Conservation (phyloP, 345 rosid genomes). For the Diplotaxis tenuifolia region DNA sequence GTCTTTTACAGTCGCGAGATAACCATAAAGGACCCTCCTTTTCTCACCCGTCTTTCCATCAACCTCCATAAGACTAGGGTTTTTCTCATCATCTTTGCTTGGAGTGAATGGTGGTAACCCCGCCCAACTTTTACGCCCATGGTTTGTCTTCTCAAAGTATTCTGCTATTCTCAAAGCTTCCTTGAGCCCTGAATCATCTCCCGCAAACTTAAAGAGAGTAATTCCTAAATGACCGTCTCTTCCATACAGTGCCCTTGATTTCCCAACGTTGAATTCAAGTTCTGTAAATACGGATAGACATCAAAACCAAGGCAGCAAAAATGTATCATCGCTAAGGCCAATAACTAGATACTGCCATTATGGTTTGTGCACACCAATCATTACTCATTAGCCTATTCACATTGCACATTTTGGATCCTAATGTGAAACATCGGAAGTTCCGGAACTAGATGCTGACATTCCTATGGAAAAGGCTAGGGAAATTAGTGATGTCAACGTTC, state of each 20-base stretch:
- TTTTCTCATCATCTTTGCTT: constrained; percentile 76
- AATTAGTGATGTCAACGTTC: constrained; percentile 5
- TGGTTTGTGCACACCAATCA: constrained; percentile 15
- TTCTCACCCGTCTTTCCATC: constrained; percentile 72
- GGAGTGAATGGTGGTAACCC: constrained; percentile 50
- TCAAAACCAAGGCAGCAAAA: constrained; percentile 23
- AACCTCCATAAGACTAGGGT: constrained; percentile 63
- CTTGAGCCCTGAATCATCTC: constrained; percentile 66
- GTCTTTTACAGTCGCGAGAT: constrained; percentile 73
- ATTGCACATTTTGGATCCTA: constrained; percentile 12
- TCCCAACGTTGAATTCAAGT: constrained; percentile 75
- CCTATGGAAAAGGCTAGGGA: not conserved
- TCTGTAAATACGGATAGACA: constrained; percentile 52
- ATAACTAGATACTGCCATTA: constrained; percentile 19
- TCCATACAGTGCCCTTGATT: constrained; percentile 81
- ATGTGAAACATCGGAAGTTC: constrained; percentile 11
- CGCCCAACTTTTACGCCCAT: constrained; percentile 77
- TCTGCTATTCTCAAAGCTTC: constrained; percentile 78
- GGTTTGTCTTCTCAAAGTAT: constrained; percentile 74
- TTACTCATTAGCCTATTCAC: constrained; percentile 21
- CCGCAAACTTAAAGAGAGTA: constrained; percentile 65
- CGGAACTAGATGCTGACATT: constrained; percentile 13
- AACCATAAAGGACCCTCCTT: constrained; percentile 75
- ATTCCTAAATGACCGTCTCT: constrained; percentile 94
- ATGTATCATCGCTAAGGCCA: constrained; percentile 14